Percentiles rank a stretch among this genome's conserved stretches.
These are phyloP conservation scores for Xylaria digitata DNA, from an alignment of 2,329 filamentous ascomycete genomes.

Conservation along the genomic window DNA sequence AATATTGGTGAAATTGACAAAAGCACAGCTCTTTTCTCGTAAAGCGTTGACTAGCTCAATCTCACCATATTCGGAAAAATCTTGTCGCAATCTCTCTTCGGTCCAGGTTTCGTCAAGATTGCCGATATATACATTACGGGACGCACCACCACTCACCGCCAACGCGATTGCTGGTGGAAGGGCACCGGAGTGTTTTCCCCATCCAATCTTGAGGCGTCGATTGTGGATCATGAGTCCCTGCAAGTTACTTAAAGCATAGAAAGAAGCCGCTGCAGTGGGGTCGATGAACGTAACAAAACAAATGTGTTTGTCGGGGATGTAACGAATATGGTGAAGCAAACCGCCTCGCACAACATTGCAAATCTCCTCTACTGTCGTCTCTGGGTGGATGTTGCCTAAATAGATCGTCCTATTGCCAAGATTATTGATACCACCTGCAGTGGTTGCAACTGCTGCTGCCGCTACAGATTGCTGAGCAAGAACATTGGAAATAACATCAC, in stretches of 20 bases:
- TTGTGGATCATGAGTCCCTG: slow-evolving; percentile 99
- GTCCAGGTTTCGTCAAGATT: slow-evolving; percentile 98
- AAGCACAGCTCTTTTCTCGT: slow-evolving; percentile 98
- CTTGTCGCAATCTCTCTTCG: slow-evolving; percentile 92
- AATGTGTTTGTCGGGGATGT: slow-evolving; percentile 99
- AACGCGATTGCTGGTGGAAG: slow-evolving; percentile 95
- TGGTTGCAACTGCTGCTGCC: slow-evolving; percentile 94
- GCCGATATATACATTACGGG: slow-evolving; percentile 97
- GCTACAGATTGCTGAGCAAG: slow-evolving; percentile 97
- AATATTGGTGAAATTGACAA: slow-evolving; percentile 99
- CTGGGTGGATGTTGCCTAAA: slow-evolving; percentile 97
- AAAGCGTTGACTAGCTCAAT: slow-evolving; percentile 97
- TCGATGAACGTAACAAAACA: slow-evolving; percentile 99
- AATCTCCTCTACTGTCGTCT: slow-evolving; percentile 99
- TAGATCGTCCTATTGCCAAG: slow-evolving; percentile 98
- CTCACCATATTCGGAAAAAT: slow-evolving; percentile 97
- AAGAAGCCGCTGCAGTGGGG: slow-evolving; percentile 95
- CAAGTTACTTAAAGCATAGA: slow-evolving; percentile 96
- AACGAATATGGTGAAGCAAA: slow-evolving; percentile 95
- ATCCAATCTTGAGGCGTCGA: slow-evolving; percentile 95
- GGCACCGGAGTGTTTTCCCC: slow-evolving; percentile 98
- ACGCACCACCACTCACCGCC: slow-evolving; percentile 94
- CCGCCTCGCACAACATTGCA: slow-evolving; percentile 98
- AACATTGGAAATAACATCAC: slow-evolving; percentile 95
- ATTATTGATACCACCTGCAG: slow-evolving; percentile 96